Base-by-base conservation (phyloP, 176 grass and related monocot species). In the Musa itinerans region DNA sequence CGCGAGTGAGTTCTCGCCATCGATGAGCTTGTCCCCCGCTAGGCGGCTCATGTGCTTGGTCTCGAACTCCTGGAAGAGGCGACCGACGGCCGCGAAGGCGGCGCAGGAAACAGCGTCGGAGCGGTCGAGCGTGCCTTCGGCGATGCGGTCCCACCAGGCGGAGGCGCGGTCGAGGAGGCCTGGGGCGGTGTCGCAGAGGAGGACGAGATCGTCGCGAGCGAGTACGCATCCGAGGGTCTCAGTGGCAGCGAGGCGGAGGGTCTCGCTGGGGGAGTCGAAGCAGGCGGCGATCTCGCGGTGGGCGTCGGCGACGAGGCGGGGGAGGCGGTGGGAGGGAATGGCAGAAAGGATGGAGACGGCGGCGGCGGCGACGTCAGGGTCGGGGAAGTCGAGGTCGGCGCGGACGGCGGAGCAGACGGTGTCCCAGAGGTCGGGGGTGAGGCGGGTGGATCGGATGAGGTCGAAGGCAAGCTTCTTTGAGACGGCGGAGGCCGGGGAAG, bases 21-120 rank as follows among this genome's bases (percentile, higher is more conserved):
- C 95, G 0, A 99, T 87, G 73, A 99, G 95, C 88, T 99, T 99
- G 79, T 99, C 90, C 19, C 95, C 95, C 1, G 95, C 95, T 27
- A 94, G 83, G 62, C 90, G 75, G 81, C 90, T 94, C 90, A 99
- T 99, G 52, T 90, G 85, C 76, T 89, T 88, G 2, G 86, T 82
- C 23, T 99, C 95, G 4, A 99, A 87, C 78, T 99, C 95, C 86
- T 94, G 88, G 84, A 99, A 99, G 48, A 99, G 83, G 73, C 90
- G 83, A 1, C 88, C 90, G 25, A 94, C 80, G 2, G 90, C 89
- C 68, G 87, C 90, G 14, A 99, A 99, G 17, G 95, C 90, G 8
- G 84, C 21, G 52, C 89, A 87, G 2, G 95, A 81, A 27, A 99
- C 95, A 0, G 82, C 82, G 12, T 99, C 95, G 0, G 95, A 89